These are phyloP conservation scores for Monosporozyma aerobia DNA, from an alignment of 805 yeast genomes.

Conservation along the genomic window DNA sequence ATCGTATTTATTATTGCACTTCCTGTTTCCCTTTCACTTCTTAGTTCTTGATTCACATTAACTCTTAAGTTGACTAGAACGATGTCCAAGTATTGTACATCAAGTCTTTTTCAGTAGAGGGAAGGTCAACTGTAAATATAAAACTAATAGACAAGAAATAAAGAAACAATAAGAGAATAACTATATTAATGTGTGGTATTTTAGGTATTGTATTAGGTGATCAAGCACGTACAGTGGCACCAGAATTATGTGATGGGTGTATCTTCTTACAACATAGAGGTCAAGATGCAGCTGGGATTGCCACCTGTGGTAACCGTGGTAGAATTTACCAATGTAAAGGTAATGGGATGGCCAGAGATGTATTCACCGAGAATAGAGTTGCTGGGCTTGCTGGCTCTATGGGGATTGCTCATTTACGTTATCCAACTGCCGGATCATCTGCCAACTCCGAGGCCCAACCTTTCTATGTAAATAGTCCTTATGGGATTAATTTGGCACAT, in stretches of 20 bases:
- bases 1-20: too few species aligned
- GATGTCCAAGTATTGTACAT: not conserved
- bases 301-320: constrained; percentile 89
- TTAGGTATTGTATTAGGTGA: constrained; percentile 80
- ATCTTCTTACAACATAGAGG: constrained; percentile 94
- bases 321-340: constrained; percentile 96
- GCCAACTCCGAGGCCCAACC: constrained; percentile 98
- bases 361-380: constrained; percentile 78
- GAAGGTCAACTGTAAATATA: not conserved
- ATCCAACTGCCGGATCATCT: constrained; percentile 95
- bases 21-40: not conserved
- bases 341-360: constrained; percentile 97
- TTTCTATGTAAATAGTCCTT: constrained; percentile 93
- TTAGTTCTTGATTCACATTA: not conserved
- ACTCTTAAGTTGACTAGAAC: not conserved
- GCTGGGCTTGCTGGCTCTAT: constrained; percentile 76
- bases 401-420: constrained; percentile 92
- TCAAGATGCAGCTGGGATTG: constrained; percentile 99
- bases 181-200: constrained; percentile 80
- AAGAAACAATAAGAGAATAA: not conserved
- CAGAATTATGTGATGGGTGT: constrained; percentile 87
- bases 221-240: constrained; percentile 62
- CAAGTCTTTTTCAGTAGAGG: not conserved
- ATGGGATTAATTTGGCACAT: constrained; percentile 83
- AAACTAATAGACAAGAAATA: not conserved